Evolutionary conservation across 139 green algal species (phyloP).

Genomic region (Chlamydomonas sphaeroides): DNA sequence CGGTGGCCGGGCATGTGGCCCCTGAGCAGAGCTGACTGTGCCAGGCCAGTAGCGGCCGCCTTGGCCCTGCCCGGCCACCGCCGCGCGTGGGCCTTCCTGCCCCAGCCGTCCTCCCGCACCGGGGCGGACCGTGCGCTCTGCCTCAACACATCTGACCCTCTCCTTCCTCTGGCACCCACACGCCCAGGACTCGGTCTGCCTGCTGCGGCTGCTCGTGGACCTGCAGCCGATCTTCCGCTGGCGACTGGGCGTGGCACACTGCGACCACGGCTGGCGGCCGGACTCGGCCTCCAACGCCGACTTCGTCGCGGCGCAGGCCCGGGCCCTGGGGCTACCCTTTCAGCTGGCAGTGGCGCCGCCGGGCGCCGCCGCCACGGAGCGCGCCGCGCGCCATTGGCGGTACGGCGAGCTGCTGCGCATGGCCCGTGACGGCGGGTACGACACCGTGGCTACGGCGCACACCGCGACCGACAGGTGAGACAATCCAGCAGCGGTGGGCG

Average conservation of each 20-base stretch:
- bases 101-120: too few species aligned
- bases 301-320: conserved; percentile 29
- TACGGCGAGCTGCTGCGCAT: conserved; percentile 38
- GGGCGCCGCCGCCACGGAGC: neutral
- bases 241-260: conserved; percentile 52
- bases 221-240: conserved; percentile 33
- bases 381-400: conserved; percentile 44
- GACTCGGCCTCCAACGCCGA: conserved; percentile 52
- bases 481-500: too few species aligned
- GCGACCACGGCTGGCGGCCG: conserved; percentile 51
- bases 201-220: conserved; percentile 49
- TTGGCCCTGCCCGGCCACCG: too few species aligned
- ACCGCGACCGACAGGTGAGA: conserved; percentile 58
- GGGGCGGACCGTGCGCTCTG: too few species aligned
- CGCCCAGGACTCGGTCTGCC: conserved; percentile 57
- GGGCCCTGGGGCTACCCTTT: conserved; percentile 1
- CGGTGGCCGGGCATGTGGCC: too few species aligned
- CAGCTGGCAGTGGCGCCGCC: neutral
- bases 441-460: conserved; percentile 46
- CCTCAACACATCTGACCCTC: too few species aligned
- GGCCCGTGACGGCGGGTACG: conserved; percentile 34
- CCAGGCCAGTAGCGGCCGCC: too few species aligned
- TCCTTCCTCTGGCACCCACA: too few species aligned
- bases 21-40: too few species aligned
- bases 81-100: too few species aligned